Percentiles rank a stretch among this genome's conserved stretches.
Evolutionary conservation across 2,329 filamentous ascomycete genomes (phyloP).

Genomic region (Alternaria alternata): DNA sequence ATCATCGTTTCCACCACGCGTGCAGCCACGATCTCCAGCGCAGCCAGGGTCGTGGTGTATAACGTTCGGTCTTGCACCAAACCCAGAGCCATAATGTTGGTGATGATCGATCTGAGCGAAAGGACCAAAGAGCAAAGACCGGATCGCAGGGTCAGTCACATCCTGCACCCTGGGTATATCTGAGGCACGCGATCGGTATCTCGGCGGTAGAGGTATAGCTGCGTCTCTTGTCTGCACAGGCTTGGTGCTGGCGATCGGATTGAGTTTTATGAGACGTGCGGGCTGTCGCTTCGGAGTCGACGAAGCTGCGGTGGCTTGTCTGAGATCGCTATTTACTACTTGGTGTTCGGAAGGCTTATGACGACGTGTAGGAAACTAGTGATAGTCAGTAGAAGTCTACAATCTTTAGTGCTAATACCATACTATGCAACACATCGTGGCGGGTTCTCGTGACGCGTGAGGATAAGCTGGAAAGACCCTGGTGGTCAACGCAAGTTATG

Average conservation of each 20-base stretch:
- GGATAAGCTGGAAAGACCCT: neutral
- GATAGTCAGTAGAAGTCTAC: neutral
- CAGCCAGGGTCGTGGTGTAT: neutral
- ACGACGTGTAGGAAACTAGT: neutral
- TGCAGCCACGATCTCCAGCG: neutral
- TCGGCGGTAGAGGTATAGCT: neutral
- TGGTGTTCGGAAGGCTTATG: neutral
- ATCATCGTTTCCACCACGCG: neutral
- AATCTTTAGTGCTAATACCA: neutral
- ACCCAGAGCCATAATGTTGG: neutral
- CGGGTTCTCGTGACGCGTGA: neutral
- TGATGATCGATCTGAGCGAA: neutral
- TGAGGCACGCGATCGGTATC: slow-evolving; percentile 1
- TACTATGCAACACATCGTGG: slow-evolving; percentile 1
- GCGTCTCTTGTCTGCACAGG: neutral
- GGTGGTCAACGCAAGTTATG: neutral
- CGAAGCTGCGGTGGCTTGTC: neutral
- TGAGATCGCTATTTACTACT: neutral
- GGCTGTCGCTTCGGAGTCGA: neutral
- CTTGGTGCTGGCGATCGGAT: neutral
- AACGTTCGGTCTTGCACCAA: neutral
- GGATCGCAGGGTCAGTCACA: slow-evolving; percentile 3
- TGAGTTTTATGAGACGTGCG: neutral
- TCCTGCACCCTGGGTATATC: neutral
- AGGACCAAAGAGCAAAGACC: neutral